Base-by-base conservation (phyloP, 257 asterid species). In the Haberlea rhodopensis region DNA sequence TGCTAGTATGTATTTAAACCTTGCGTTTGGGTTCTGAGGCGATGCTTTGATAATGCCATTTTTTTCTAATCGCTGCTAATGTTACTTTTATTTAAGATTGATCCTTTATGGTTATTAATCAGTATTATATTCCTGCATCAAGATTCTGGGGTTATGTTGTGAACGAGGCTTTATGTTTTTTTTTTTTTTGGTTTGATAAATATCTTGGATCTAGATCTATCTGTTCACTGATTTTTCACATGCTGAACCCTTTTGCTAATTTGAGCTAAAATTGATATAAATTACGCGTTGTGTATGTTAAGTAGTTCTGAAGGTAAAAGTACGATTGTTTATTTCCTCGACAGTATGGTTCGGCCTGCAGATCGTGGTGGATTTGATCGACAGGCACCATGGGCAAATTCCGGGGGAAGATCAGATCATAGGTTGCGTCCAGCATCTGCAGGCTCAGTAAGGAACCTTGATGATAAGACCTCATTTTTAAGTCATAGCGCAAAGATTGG, bases 351-450 rank as follows among this genome's bases (percentile, higher is more conserved):
- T 66, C 83, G 89, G 78, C 94, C 89, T 8, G 75, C 73, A 0
- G 94, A 88, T 67, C 91, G 94, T 19, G 71, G 78, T 67, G 81
- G 78, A 58, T 78, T 85, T 49, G 96, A 91, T 58, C 68, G 95
- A 59, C 95, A 78, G 67, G 62, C 75, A 27, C 70, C 90, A 15
- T 84, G 96, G 95, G 95, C 96, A 48, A 87, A 75, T 70, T 77
- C 87, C 13, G 48, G 66, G 65, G 96, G 95, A 69, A 80, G 85
- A 77, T 23, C 87, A 2, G 96, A 89, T 64, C 82, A 79, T 53
- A 79, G 95, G 21, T 57, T 78, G 62, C 91, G 95, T 40, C 97
- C 98, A 0, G 91, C 89, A 19, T 91, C 97, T 60, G 92, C 94
- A 53, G 95, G 96, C 19, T 79, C 90, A 13, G 65, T 70, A 3